Percentiles rank a stretch among this genome's conserved stretches.
These are phyloP conservation scores for Warburgia ugandensis DNA, from an alignment of 164 flowering plant genomes.

Conservation along the genomic window DNA sequence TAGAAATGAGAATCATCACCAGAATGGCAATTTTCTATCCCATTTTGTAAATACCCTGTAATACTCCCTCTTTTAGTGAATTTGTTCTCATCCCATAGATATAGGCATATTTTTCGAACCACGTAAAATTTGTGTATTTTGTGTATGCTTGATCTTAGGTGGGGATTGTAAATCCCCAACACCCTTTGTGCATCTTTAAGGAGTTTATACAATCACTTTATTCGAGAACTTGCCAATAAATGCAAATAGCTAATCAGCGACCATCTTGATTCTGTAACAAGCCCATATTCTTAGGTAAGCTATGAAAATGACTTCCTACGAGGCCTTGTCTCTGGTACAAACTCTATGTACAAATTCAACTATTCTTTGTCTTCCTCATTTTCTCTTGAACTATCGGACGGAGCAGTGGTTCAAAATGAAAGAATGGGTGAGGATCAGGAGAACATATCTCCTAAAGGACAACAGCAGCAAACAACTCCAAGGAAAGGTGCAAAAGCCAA, in stretches of 20 bases:
- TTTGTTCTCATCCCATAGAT: no score
- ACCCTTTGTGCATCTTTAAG: constrained; percentile 82
- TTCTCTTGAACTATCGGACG: constrained; percentile 63
- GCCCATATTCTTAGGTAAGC: constrained; percentile 87
- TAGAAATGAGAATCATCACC: constrained; percentile 35
- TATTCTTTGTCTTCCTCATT: constrained; percentile 37
- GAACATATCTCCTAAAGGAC: constrained; percentile 64
- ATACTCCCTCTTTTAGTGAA: no score
- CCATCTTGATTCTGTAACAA: constrained; percentile 95
- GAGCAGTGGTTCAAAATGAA: constrained; percentile 23
- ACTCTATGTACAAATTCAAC: constrained; percentile 27
- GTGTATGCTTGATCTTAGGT: no score
- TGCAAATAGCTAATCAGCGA: constrained; percentile 87
- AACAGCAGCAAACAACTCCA: constrained; percentile 65
- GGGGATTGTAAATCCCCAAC: no score
- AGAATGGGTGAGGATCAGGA: constrained; percentile 44
- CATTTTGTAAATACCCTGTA: no score
- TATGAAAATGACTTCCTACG: constrained; percentile 49
- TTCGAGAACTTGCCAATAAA: constrained; percentile 67
- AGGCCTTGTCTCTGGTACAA: constrained; percentile 28
- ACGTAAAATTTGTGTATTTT: no score
- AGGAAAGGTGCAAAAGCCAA: constrained; percentile 52
- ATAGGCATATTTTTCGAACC: no score
- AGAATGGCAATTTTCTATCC: constrained; percentile 36
- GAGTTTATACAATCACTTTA: constrained; percentile 64